A percentile compares a stretch with the other conserved stretches of the same genome.
Evolutionary conservation across 208 protist genomes (phyloP).

Genomic region (Trichomonas vaginalis): DNA sequence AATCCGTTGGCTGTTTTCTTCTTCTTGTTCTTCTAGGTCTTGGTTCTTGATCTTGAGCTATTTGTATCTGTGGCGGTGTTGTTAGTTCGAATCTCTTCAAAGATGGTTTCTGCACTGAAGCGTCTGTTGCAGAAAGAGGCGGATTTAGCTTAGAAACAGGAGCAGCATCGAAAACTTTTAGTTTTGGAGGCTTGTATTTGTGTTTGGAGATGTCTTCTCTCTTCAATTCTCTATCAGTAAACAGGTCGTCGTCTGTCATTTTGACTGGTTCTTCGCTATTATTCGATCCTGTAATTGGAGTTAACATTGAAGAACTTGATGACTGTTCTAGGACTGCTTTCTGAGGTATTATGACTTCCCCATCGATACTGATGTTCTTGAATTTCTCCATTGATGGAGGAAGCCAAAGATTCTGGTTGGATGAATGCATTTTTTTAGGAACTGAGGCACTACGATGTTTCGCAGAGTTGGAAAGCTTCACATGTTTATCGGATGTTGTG

Average conservation of each 20-base stretch:
- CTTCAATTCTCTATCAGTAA: not conserved
- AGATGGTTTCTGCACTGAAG: not conserved
- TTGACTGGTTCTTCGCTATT: not conserved
- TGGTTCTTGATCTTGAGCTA: not conserved
- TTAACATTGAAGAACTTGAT: not conserved
- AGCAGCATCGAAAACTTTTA: not conserved
- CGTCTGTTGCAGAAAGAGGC: not conserved
- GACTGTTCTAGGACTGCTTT: not conserved
- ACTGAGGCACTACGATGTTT: not conserved
- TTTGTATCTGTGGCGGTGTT: not conserved
- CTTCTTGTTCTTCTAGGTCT: not conserved
- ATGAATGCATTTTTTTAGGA: not conserved
- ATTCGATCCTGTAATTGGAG: not conserved
- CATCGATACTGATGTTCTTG: not conserved
- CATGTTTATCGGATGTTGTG: no score
- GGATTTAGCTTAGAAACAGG: not conserved
- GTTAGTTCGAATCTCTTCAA: not conserved
- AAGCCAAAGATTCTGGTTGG: not conserved
- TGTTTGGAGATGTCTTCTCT: not conserved
- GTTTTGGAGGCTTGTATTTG: not conserved
- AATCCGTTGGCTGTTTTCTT: not conserved
- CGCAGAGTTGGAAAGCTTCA: not conserved
- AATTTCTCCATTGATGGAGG: not conserved
- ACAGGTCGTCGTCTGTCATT: not conserved
- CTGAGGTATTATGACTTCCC: not conserved